A percentile compares a stretch with the other conserved stretches of the same genome.
Evolutionary conservation across 805 yeast species (phyloP).

Genomic region (Candida dajiaensis): DNA sequence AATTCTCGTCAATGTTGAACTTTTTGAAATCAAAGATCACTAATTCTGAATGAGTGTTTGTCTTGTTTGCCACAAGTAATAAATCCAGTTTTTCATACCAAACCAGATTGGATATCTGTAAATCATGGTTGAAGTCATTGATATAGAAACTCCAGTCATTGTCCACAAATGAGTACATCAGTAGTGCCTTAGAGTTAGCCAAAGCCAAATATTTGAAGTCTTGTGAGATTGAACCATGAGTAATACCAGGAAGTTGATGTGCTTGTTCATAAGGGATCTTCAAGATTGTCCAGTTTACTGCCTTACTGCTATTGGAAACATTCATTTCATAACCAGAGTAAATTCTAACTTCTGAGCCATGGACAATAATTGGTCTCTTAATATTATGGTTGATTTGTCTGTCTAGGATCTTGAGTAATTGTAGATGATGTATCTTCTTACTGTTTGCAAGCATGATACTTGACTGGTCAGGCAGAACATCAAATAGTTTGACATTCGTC

Average conservation of each 20-base stretch:
- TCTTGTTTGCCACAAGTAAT: constrained; percentile 16
- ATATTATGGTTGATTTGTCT: constrained; percentile 20
- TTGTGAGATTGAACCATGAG: constrained; percentile 16
- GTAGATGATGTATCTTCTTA: not conserved
- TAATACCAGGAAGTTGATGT: constrained; percentile 16
- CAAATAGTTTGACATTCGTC: not conserved
- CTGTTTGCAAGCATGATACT: constrained; percentile 4
- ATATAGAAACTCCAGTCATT: constrained; percentile 24
- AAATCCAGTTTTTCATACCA: constrained; percentile 17
- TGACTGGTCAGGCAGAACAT: constrained; percentile 4
- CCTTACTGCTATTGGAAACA: constrained; percentile 4
- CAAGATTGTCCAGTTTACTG: constrained; percentile 18
- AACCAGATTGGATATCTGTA: constrained; percentile 13
- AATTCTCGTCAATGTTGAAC: constrained; percentile 10
- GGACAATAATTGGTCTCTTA: constrained; percentile 19
- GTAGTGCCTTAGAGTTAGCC: constrained; percentile 13
- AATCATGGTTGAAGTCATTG: constrained; percentile 21
- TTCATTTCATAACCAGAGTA: constrained; percentile 23
- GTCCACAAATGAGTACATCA: constrained; percentile 18
- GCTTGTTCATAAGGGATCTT: constrained; percentile 19
- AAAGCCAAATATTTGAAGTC: constrained; percentile 22
- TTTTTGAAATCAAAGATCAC: constrained; percentile 22
- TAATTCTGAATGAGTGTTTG: constrained; percentile 16
- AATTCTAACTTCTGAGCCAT: constrained; percentile 18
- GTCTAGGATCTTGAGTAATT: constrained; percentile 1